Conservation (phyloP, 768 basidiomycete genomes). For the Botryobasidium botryosum region DNA sequence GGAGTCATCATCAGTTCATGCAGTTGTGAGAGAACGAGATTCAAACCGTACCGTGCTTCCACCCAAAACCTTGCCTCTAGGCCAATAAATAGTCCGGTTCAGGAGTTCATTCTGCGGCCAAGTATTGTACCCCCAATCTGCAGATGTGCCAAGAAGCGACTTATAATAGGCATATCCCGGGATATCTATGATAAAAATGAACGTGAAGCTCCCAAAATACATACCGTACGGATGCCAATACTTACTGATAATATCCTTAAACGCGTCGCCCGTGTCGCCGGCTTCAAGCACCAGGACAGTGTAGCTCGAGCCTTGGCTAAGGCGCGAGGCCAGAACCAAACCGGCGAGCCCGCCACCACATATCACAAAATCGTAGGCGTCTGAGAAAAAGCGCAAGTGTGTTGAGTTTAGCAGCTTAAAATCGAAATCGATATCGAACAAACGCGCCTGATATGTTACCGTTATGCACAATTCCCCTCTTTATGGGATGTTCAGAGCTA, state of each 20-base stretch:
- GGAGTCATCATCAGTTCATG: no score
- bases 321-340: slow-evolving; percentile 7
- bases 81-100: slow-evolving; percentile 16
- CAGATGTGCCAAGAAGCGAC: slow-evolving; percentile 11
- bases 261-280: slow-evolving; percentile 8
- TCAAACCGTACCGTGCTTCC: slow-evolving; percentile 22
- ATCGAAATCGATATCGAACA: no score
- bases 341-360: slow-evolving; percentile 8
- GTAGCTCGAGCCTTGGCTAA: slow-evolving; percentile 5
- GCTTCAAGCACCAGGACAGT: slow-evolving; percentile 8
- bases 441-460: no score
- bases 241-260: no score
- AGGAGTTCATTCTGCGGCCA: slow-evolving; percentile 8
- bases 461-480: no score
- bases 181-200: slow-evolving; percentile 1
- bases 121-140: slow-evolving; percentile 15
- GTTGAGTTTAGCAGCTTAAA: no score
- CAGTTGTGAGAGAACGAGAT: no score
- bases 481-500: no score
- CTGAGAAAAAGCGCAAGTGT: neutral
- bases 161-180: slow-evolving; percentile 3
- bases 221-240: neutral
- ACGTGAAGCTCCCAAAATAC: no score
- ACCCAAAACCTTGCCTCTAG: slow-evolving; percentile 23
- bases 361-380: slow-evolving; percentile 9